Evolutionary conservation across 2,329 filamentous ascomycete species (phyloP).

Genomic region (Myriosclerotinia duriaeana): DNA sequence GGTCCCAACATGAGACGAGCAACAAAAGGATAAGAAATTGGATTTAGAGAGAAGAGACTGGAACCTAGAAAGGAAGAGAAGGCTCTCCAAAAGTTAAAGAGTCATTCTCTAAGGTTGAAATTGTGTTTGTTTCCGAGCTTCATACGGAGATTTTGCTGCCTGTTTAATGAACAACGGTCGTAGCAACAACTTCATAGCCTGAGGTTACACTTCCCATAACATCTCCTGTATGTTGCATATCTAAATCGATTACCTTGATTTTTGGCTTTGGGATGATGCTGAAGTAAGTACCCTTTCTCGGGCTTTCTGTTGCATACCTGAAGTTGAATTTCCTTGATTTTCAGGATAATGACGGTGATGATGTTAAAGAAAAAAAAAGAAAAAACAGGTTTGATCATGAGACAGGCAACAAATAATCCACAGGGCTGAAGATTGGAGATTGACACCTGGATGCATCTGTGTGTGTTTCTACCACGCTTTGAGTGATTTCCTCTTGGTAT

Average conservation of each 20-base stretch:
- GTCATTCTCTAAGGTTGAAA: background rate
- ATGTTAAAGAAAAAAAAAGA: background rate
- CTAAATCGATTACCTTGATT: background rate
- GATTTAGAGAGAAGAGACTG: no score
- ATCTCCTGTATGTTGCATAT: background rate
- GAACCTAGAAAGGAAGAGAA: background rate
- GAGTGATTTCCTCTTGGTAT: no score
- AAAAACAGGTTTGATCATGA: conserved; percentile 1
- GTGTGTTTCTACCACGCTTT: no score
- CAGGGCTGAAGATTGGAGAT: background rate
- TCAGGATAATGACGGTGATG: background rate
- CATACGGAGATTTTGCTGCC: background rate
- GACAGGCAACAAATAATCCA: background rate
- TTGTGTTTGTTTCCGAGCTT: background rate
- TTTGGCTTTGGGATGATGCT: background rate
- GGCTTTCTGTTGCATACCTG: conserved; percentile 2
- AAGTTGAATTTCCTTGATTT: background rate
- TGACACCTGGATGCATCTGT: no score
- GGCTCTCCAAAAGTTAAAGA: background rate
- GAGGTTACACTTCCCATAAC: background rate
- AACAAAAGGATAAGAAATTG: background rate
- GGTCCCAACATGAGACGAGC: background rate
- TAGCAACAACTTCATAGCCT: background rate
- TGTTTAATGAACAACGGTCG: background rate
- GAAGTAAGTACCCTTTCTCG: no score